phyloP scores from a whole-genome alignment of 2,329 filamentous ascomycete genomes.

The Akanthomyces uredinophilus region DNA sequence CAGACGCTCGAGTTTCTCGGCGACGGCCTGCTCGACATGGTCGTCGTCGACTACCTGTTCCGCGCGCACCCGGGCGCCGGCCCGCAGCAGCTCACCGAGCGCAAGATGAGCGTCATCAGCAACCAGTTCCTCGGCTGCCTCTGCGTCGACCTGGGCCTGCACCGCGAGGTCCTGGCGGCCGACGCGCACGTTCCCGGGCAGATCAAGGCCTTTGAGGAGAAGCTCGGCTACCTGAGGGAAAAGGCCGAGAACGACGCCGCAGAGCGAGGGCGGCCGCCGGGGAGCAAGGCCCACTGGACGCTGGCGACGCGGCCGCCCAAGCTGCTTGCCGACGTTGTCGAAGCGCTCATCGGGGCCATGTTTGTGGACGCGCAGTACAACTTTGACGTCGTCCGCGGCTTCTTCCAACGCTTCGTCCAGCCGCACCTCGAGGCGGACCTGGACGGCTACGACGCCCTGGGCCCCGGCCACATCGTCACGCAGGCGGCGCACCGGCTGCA shows the following conservation, averaged over 20 bases:
- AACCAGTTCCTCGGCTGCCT: slow-evolving; percentile 89
- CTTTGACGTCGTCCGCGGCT: slow-evolving; percentile 65
- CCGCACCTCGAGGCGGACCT: slow-evolving; percentile 75
- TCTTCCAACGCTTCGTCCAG: slow-evolving; percentile 70
- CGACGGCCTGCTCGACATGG: slow-evolving; percentile 83
- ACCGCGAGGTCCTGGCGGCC: slow-evolving; percentile 63
- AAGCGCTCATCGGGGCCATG: slow-evolving; percentile 82
- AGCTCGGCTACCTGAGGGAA: slow-evolving; percentile 48
- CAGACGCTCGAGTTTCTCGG: slow-evolving; percentile 90
- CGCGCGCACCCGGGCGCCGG: slow-evolving; percentile 70
- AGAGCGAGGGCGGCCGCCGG: slow-evolving; percentile 23
- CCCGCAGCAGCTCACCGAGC: slow-evolving; percentile 95
- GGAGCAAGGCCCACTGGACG: slow-evolving; percentile 61
- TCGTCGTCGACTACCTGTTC: slow-evolving; percentile 77
- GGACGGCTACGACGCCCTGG: slow-evolving; percentile 79
- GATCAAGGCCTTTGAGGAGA: slow-evolving; percentile 50
- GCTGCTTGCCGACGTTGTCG: slow-evolving; percentile 75
- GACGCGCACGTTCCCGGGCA: slow-evolving; percentile 35
- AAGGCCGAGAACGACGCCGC: slow-evolving; percentile 30
- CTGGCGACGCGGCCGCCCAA: slow-evolving; percentile 62
- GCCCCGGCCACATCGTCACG: slow-evolving; percentile 79
- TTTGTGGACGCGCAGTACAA: slow-evolving; percentile 87
- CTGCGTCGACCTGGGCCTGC: slow-evolving; percentile 71
- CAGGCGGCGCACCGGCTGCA: slow-evolving; percentile 61
- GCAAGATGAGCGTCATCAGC: slow-evolving; percentile 99